These are phyloP conservation scores for Solanum ahanhuiri DNA, from an alignment of 257 asterid genomes.

Conservation along the genomic window DNA sequence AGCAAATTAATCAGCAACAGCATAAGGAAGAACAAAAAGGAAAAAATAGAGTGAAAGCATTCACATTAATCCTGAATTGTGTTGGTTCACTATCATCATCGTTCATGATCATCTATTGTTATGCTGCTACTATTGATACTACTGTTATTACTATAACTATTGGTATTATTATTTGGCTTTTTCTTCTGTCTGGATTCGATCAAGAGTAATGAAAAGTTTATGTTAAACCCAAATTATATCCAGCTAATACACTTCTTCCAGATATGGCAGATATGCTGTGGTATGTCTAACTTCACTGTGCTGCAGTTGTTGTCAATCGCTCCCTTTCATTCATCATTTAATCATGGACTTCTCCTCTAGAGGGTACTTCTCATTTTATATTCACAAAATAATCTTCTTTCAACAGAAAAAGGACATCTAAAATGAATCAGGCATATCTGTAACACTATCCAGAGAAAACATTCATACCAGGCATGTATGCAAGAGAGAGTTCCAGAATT, in stretches of 20 bases:
- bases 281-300: not conserved
- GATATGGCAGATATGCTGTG: not conserved
- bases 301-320: not conserved
- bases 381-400: not conserved
- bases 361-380: not conserved
- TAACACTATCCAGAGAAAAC: slow-evolving; percentile 7
- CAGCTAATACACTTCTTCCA: not conserved
- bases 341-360: not conserved
- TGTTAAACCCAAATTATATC: not conserved
- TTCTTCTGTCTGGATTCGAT: not conserved
- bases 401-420: not conserved
- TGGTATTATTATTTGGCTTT: not conserved
- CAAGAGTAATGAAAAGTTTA: not conserved
- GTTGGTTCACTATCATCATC: not conserved
- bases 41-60: not conserved
- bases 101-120: not conserved
- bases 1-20: not conserved
- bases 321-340: not conserved
- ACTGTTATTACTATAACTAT: not conserved
- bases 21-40: not conserved
- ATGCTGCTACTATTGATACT: not conserved
- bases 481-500: not conserved
- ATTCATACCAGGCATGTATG: not conserved
- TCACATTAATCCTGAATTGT: not conserved
- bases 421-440: slow-evolving; percentile 1